Evolutionary conservation across 306 rosid genomes (phyloP).

Genomic region (Quercus ilex): DNA sequence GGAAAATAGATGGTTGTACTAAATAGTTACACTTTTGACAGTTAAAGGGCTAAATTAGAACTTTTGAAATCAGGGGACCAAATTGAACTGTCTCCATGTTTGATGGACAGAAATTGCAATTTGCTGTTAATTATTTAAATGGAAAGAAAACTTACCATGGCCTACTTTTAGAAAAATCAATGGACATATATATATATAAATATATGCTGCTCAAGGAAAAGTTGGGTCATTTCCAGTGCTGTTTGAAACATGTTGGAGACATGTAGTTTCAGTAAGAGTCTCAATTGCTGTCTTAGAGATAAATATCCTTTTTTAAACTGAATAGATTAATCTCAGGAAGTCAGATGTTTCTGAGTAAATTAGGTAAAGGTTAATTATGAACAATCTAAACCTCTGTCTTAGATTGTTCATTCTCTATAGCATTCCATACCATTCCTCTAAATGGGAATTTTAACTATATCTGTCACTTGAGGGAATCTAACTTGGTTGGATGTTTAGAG

Average conservation of each 20-base stretch:
- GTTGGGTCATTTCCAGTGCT: not conserved
- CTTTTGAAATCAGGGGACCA: too few species aligned
- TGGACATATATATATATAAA: not conserved
- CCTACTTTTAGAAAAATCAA: too few species aligned
- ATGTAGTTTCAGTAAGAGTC: not conserved
- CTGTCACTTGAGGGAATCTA: not conserved
- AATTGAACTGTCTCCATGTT: too few species aligned
- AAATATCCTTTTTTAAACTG: too few species aligned
- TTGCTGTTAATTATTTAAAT: too few species aligned
- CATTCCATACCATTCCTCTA: not conserved
- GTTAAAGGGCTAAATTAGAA: too few species aligned
- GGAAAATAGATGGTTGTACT: too few species aligned
- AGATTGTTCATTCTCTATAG: not conserved
- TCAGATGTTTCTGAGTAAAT: not conserved
- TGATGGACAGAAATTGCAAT: too few species aligned
- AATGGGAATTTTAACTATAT: not conserved
- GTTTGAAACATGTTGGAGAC: not conserved
- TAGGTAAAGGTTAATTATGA: not conserved
- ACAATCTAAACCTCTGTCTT: not conserved
- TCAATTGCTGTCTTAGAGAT: not conserved
- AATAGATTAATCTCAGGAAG: too few species aligned
- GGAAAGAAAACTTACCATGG: too few species aligned
- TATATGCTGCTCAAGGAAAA: not conserved
- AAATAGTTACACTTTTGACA: too few species aligned
- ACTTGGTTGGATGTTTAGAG: not conserved